Evolutionary conservation across 2,329 filamentous ascomycete genomes (phyloP).

Genomic region (Zymoseptoria pseudotritici): DNA sequence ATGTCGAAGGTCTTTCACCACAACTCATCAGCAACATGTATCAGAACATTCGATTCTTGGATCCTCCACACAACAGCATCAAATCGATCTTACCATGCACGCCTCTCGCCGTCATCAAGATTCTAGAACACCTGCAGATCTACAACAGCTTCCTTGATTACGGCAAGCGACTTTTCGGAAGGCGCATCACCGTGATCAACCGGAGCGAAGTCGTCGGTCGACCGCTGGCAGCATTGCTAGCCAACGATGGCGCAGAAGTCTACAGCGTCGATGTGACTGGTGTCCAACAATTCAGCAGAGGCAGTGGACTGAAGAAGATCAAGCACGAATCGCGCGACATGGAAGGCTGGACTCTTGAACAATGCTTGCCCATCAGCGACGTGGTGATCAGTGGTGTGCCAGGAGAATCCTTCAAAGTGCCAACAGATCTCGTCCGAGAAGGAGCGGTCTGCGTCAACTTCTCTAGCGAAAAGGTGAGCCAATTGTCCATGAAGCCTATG

Average conservation of each 20-base stretch:
- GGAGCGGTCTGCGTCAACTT: conserved; percentile 99
- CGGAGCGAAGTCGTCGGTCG: conserved; percentile 91
- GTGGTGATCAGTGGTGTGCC: conserved; percentile 94
- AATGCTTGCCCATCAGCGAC: conserved; percentile 81
- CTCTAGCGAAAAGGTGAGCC: conserved; percentile 68
- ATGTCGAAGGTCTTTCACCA: conserved; percentile 91
- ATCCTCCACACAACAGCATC: conserved; percentile 65
- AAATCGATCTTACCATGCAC: conserved; percentile 96
- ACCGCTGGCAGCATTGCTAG: conserved; percentile 82
- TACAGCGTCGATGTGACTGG: conserved; percentile 92
- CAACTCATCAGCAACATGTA: conserved; percentile 99
- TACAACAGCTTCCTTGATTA: conserved; percentile 93
- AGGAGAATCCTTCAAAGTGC: conserved; percentile 80
- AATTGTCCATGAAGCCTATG: not conserved
- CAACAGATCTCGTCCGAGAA: conserved; percentile 71
- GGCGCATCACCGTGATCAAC: conserved; percentile 94
- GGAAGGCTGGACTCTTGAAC: conserved; percentile 67
- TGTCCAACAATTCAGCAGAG: conserved; percentile 85
- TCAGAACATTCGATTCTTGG: conserved; percentile 92
- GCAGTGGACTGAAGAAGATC: conserved; percentile 74
- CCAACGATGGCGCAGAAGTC: conserved; percentile 91
- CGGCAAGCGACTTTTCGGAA: conserved; percentile 86
- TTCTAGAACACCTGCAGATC: conserved; percentile 88
- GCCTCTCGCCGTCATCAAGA: conserved; percentile 91
- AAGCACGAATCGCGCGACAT: conserved; percentile 83